These are phyloP conservation scores for Russula vinacea DNA, from an alignment of 768 basidiomycete genomes.

Conservation along the genomic window DNA sequence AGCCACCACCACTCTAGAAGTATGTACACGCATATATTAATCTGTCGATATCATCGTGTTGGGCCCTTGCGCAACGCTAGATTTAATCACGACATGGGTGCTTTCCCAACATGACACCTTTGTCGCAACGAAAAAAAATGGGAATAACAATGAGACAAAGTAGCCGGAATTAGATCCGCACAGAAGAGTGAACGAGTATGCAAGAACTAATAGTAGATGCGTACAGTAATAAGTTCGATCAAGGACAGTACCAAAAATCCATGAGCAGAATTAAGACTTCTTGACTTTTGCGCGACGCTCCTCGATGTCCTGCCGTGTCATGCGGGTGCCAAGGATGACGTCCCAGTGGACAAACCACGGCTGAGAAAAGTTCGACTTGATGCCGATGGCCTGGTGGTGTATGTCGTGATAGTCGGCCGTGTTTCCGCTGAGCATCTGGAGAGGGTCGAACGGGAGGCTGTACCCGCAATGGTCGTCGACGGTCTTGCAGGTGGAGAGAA, in stretches of 20 bases:
- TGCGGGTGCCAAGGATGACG: constrained; percentile 72
- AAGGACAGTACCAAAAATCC: too few species aligned
- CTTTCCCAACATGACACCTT: not conserved
- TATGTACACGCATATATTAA: constrained; percentile 28
- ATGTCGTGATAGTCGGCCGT: constrained; percentile 98
- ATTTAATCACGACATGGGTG: constrained; percentile 4
- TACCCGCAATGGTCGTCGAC: constrained; percentile 97
- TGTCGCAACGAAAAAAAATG: not conserved
- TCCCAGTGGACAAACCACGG: constrained; percentile 98
- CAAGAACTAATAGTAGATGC: not conserved
- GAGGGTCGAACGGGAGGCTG: constrained; percentile 82
- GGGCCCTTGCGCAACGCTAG: constrained; percentile 14
- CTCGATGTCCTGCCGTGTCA: constrained; percentile 69
- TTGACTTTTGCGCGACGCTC: constrained; percentile 36
- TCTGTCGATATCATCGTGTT: constrained; percentile 9
- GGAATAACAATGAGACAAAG: not conserved
- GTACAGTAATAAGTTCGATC: not conserved
- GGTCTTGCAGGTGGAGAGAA: constrained; percentile 82
- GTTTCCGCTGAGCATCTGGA: constrained; percentile 81
- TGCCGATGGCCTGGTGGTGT: constrained; percentile 88
- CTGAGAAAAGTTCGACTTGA: constrained; percentile 94
- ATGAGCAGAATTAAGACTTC: not conserved
- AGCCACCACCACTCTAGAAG: constrained; percentile 22
- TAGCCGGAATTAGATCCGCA: not conserved
- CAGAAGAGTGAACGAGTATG: too few species aligned